Evolutionary conservation across 2,329 filamentous ascomycete genomes (phyloP).

Genomic region (Conoideocrella luteorostrata): DNA sequence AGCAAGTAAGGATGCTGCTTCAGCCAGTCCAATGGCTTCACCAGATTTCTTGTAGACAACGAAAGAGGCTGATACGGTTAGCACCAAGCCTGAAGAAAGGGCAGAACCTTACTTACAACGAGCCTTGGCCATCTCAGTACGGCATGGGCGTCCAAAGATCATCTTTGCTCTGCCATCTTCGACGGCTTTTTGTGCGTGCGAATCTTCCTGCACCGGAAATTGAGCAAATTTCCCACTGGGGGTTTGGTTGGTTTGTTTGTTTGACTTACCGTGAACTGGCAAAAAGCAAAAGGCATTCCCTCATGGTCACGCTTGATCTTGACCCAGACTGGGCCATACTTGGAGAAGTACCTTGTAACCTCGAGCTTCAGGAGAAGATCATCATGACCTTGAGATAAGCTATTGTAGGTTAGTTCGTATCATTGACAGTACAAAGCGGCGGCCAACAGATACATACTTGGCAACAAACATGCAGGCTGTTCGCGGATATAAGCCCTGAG

Average conservation of each 20-base stretch:
- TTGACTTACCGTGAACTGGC: slow-evolving; percentile 52
- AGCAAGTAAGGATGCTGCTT: slow-evolving; percentile 37
- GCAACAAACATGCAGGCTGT: slow-evolving; percentile 58
- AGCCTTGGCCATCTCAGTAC: slow-evolving; percentile 53
- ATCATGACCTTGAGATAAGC: slow-evolving; percentile 43
- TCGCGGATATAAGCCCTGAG: slow-evolving; percentile 46
- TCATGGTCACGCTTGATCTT: slow-evolving; percentile 54
- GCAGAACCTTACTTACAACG: slow-evolving; percentile 46
- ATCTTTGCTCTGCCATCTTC: slow-evolving; percentile 37
- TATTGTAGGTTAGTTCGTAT: slow-evolving; percentile 21
- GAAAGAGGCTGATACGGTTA: slow-evolving; percentile 39
- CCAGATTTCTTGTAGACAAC: slow-evolving; percentile 35
- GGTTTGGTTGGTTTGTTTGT: no score
- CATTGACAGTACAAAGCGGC: not conserved
- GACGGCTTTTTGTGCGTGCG: slow-evolving; percentile 44
- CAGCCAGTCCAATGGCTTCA: slow-evolving; percentile 30
- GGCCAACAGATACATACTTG: slow-evolving; percentile 44
- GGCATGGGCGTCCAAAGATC: slow-evolving; percentile 51
- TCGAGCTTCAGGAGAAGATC: slow-evolving; percentile 46
- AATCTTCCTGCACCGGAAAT: slow-evolving; percentile 32
- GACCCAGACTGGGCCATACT: slow-evolving; percentile 51
- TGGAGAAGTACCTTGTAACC: slow-evolving; percentile 45
- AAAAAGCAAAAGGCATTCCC: slow-evolving; percentile 59
- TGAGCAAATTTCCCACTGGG: not conserved
- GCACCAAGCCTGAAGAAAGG: slow-evolving; percentile 4